phyloP scores from a whole-genome alignment of 257 asterid species.

The Nemophila menziesii region DNA sequence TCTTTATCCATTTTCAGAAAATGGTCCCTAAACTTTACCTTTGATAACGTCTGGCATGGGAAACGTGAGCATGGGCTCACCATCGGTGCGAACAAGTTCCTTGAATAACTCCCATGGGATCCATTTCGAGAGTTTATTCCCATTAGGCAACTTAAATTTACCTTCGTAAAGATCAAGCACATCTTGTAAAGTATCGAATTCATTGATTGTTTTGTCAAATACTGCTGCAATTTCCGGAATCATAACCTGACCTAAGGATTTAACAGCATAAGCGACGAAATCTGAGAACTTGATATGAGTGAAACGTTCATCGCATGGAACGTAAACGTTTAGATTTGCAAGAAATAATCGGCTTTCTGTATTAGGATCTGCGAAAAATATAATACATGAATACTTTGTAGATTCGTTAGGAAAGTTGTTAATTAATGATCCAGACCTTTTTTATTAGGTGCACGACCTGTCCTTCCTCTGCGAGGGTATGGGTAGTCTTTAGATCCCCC shows the following conservation, averaged over 20 bases:
- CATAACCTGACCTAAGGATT: constrained; percentile 66
- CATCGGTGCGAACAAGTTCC: constrained; percentile 61
- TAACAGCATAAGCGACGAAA: constrained; percentile 63
- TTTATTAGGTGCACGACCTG: constrained; percentile 67
- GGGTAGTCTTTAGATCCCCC: constrained; percentile 67
- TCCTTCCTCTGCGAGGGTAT: constrained; percentile 77
- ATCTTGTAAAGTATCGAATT: constrained; percentile 74
- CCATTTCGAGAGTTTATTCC: constrained; percentile 30
- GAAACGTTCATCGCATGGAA: constrained; percentile 78
- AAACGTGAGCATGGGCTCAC: constrained; percentile 45
- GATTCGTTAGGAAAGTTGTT: not conserved
- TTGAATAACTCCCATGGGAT: constrained; percentile 61
- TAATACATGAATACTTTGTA: not conserved
- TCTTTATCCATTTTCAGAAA: no score
- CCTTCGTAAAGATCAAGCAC: constrained; percentile 53
- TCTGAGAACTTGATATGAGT: constrained; percentile 67
- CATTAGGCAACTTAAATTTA: constrained; percentile 42
- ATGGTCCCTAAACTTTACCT: constrained; percentile 26
- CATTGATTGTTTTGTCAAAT: constrained; percentile 67
- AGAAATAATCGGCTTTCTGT: constrained; percentile 54
- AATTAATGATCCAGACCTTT: constrained; percentile 29
- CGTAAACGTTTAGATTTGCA: constrained; percentile 45
- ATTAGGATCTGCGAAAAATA: constrained; percentile 42
- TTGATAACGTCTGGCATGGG: constrained; percentile 72
- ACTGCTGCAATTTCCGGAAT: constrained; percentile 49